Base-by-base conservation (phyloP, 2,329 filamentous ascomycete genomes). In the Fusarium sp. region DNA sequence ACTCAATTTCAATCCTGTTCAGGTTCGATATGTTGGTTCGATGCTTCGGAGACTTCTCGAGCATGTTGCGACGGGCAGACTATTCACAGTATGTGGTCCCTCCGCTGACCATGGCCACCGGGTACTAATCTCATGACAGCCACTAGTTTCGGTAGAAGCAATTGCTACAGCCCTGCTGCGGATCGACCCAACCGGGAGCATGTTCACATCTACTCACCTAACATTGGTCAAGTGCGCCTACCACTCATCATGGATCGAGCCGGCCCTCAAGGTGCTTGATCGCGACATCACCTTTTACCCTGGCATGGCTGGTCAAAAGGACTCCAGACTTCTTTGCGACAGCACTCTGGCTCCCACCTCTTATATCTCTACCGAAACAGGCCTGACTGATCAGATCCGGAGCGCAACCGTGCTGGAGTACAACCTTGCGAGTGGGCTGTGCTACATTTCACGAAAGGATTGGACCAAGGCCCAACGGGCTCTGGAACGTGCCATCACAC, bases 261-360 rank as follows among this genome's bases (percentile, higher is more conserved):
- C 87, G 27, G 90, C 88, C 3, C 83, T 93, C 6, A 87, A 87
- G 5, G 85, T 94, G 11, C 84, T 95, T 31, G 88, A 93, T 75
- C 90, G 89, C 69, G 86, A 89, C 63, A 91, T 94, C 67, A 87
- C 93, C 68, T 92, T 91, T 75, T 92, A 91, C 69, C 92, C 93
- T 0, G 84, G 84, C 60, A 84, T 85, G 79, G 75, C 80, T 63
- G 72, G 82, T 60, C 73, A 81, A 35, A 78, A 77, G 64, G 82
- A 83, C 20, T 71, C 82, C 9, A 84, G 81, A 56, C 78, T 82
- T 35, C 82, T 88, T 10, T 89, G 87, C 79, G 88, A 89, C 64
- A 70, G 80, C 43, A 78, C 75, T 18, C 81, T 90, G 5, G 78
- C 86, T 5, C 85, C 89, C 1, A 76, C 84, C 1, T 84, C 86